Evolutionary conservation across 768 basidiomycete species (phyloP).

Genomic region (Panellus pusillus): DNA sequence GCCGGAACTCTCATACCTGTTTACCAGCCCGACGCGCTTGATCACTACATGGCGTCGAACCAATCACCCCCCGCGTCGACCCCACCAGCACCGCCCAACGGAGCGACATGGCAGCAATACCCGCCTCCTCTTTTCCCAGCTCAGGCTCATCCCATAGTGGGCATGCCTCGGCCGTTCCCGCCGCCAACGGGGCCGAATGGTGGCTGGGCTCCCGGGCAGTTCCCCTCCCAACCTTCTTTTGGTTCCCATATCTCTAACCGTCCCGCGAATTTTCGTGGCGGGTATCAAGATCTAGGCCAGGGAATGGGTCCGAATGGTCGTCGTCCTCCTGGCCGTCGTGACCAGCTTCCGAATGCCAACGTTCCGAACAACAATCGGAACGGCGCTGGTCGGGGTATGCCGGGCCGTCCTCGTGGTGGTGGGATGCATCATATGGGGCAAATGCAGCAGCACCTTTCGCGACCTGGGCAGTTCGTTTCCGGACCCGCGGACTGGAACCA

Average conservation of each 20-base stretch:
- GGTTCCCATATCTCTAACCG: slow-evolving; percentile 15
- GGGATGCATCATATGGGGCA: slow-evolving; percentile 25
- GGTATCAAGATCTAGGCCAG: slow-evolving; percentile 21
- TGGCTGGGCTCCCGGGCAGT: slow-evolving; percentile 27
- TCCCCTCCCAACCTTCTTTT: no score
- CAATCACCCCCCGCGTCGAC: slow-evolving; percentile 28
- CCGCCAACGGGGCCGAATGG: slow-evolving; percentile 17
- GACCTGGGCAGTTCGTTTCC: slow-evolving; percentile 20
- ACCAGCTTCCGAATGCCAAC: slow-evolving; percentile 22
- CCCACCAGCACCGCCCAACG: slow-evolving; percentile 26
- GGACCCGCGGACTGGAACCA: slow-evolving; percentile 33
- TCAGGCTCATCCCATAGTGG: slow-evolving; percentile 25
- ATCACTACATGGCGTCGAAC: slow-evolving; percentile 61
- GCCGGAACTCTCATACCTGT: slow-evolving; percentile 72
- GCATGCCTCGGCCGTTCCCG: slow-evolving; percentile 23
- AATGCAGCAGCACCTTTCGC: slow-evolving; percentile 20
- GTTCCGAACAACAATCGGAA: slow-evolving; percentile 22
- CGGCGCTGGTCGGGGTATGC: slow-evolving; percentile 24
- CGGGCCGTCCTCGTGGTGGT: slow-evolving; percentile 28
- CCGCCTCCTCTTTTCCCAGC: slow-evolving; percentile 29
- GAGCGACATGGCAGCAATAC: slow-evolving; percentile 34
- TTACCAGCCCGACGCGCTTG: slow-evolving; percentile 68
- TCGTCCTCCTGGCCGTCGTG: slow-evolving; percentile 28
- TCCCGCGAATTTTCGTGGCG: slow-evolving; percentile 20
- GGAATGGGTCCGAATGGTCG: slow-evolving; percentile 19